These are phyloP conservation scores for Aureobasidium sp. DNA, from an alignment of 2,329 filamentous ascomycete genomes.

Conservation along the genomic window DNA sequence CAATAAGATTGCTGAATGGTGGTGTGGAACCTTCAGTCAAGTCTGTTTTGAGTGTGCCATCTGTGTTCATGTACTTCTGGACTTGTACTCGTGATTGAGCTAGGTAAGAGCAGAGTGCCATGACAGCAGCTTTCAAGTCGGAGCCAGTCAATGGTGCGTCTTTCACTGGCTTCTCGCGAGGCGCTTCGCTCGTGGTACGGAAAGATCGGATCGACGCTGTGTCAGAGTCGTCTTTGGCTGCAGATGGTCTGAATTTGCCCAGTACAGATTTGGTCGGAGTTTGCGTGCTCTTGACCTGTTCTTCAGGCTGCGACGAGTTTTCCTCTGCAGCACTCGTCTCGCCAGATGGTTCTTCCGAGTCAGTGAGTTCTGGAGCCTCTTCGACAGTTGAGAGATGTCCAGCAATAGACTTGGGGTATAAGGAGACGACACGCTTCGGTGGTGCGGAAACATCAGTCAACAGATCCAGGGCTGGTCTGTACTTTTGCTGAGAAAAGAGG, in stretches of 20 bases:
- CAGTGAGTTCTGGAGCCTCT: conserved; percentile 38
- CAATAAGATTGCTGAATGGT: conserved; percentile 36
- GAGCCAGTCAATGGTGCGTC: conserved; percentile 62
- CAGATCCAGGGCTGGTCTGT: conserved; percentile 75
- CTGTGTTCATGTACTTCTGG: conserved; percentile 50
- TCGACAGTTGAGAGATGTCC: conserved; percentile 64
- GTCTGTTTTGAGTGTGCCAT: conserved; percentile 46
- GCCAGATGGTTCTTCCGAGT: conserved; percentile 36
- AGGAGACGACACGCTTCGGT: conserved; percentile 73
- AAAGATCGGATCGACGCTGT: conserved; percentile 51
- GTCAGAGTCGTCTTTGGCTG: conserved; percentile 39
- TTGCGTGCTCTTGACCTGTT: conserved; percentile 22
- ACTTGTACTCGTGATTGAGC: conserved; percentile 68
- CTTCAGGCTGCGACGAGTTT: conserved; percentile 19
- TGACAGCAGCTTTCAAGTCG: conserved; percentile 71
- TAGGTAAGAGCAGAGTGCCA: conserved; percentile 77
- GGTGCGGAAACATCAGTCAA: conserved; percentile 87
- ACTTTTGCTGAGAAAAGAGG: conserved; percentile 75
- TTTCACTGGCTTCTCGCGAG: conserved; percentile 39
- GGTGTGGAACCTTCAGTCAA: conserved; percentile 25
- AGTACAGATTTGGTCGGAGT: conserved; percentile 34
- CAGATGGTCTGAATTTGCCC: conserved; percentile 37
- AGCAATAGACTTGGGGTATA: conserved; percentile 78
- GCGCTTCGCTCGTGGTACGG: conserved; percentile 47
- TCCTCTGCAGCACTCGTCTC: conserved; percentile 28